Conservation (phyloP, 148 eudicot species). For the Heliosperma pusillum region DNA sequence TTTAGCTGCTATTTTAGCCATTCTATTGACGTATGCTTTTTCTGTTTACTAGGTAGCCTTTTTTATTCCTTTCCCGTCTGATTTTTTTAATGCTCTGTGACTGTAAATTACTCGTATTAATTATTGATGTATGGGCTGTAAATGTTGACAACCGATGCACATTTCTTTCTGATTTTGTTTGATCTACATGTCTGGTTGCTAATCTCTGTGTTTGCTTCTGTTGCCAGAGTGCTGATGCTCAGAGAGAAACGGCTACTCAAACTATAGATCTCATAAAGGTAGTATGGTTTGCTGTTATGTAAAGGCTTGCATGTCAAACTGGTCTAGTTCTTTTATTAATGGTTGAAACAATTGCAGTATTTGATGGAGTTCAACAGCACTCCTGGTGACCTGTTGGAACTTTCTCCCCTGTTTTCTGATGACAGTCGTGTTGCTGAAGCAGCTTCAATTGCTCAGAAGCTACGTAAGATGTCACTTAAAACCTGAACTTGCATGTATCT, state of each 20-base stretch:
- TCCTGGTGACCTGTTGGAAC: slow-evolving; percentile 98
- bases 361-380: slow-evolving; percentile 99
- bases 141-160: neutral
- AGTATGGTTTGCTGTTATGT: slow-evolving; percentile 20
- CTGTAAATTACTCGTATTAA: neutral
- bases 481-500: neutral
- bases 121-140: neutral
- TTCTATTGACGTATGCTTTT: neutral
- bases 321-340: slow-evolving; percentile 10
- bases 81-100: neutral
- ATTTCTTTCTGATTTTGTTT: neutral
- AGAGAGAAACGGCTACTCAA: slow-evolving; percentile 92
- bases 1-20: neutral
- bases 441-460: slow-evolving; percentile 97
- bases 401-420: slow-evolving; percentile 94
- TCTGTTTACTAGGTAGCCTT: slow-evolving; percentile 6
- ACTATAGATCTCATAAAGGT: slow-evolving; percentile 98
- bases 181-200: slow-evolving; percentile 13
- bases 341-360: slow-evolving; percentile 54
- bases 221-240: slow-evolving; percentile 96
- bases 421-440: slow-evolving; percentile 99
- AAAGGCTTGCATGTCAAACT: slow-evolving; percentile 1
- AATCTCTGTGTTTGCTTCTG: slow-evolving; percentile 16
- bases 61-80: neutral
- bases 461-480: slow-evolving; percentile 56